Evolutionary conservation across 2,329 filamentous ascomycete genomes (phyloP).

Genomic region (Phialophora macrospora): DNA sequence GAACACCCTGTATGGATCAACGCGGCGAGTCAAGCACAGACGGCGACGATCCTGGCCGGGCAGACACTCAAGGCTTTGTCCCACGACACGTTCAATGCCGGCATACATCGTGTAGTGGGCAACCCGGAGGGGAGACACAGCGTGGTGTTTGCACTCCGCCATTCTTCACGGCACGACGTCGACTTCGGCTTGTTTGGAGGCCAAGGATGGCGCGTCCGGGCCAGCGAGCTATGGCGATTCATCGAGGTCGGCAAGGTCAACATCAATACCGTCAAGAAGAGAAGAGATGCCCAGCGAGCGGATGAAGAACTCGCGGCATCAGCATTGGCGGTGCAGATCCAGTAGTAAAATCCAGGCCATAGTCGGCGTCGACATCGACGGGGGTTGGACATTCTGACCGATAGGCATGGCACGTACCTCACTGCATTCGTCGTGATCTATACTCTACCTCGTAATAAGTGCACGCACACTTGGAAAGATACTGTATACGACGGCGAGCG

Average conservation of each 20-base stretch:
- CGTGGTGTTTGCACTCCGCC: constrained; percentile 40
- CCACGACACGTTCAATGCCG: constrained; percentile 33
- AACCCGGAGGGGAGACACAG: constrained; percentile 39
- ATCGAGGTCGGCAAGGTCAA: constrained; percentile 39
- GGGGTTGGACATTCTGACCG: no score
- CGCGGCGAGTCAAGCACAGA: constrained; percentile 13
- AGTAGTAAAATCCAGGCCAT: no score
- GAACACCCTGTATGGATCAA: constrained; percentile 33
- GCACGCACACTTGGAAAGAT: neutral
- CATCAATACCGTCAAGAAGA: constrained; percentile 48
- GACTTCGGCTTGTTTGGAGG: constrained; percentile 39
- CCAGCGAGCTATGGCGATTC: constrained; percentile 35
- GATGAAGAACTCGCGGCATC: neutral
- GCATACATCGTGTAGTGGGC: constrained; percentile 40
- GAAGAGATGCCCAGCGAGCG: constrained; percentile 46
- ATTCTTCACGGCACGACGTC: constrained; percentile 36
- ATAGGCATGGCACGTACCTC: no score
- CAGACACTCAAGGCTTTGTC: constrained; percentile 38
- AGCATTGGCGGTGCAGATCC: neutral
- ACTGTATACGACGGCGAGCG: no score
- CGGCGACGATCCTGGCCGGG: constrained; percentile 37
- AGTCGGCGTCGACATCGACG: no score
- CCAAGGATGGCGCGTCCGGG: constrained; percentile 30
- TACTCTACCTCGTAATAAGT: neutral
- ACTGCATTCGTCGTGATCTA: no score